Conservation (phyloP, 2,329 filamentous ascomycete genomes). For the Pyrenochaeta sp. region DNA sequence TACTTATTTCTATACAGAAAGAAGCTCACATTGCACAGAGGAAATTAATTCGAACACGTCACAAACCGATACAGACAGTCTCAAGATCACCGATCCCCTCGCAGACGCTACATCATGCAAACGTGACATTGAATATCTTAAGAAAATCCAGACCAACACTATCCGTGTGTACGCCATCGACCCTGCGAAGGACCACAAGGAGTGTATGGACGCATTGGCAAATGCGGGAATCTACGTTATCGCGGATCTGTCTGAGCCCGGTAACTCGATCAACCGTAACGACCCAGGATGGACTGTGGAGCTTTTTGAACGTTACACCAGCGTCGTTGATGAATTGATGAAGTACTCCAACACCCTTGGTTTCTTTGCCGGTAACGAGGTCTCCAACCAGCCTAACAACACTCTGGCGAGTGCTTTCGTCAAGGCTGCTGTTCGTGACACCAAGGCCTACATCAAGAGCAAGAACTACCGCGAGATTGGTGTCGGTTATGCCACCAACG, state of each 20-base stretch:
- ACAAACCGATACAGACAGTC: constrained; percentile 55
- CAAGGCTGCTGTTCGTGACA: constrained; percentile 96
- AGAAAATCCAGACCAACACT: constrained; percentile 78
- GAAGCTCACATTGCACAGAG: constrained; percentile 52
- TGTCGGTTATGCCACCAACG: constrained; percentile 96
- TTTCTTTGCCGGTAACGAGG: constrained; percentile 99
- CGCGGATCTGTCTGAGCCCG: constrained; percentile 85
- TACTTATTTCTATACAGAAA: background rate
- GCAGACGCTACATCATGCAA: constrained; percentile 74
- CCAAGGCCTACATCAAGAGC: constrained; percentile 88
- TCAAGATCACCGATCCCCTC: constrained; percentile 81
- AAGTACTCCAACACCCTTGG: constrained; percentile 91
- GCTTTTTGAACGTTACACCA: constrained; percentile 81
- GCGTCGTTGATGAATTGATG: constrained; percentile 80
- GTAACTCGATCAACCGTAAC: constrained; percentile 83
- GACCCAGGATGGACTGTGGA: constrained; percentile 78
- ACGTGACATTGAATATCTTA: constrained; percentile 84
- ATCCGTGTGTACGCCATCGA: constrained; percentile 96
- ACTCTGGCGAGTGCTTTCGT: constrained; percentile 91
- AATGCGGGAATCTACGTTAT: constrained; percentile 94
- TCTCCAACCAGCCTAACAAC: constrained; percentile 88
- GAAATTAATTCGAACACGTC: constrained; percentile 64
- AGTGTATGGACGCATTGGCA: constrained; percentile 83
- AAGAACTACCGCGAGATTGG: constrained; percentile 80
- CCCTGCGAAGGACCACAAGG: constrained; percentile 76